Conservation (phyloP, 1,284 basidiomycete species). For the Farysia itapuensis region DNA sequence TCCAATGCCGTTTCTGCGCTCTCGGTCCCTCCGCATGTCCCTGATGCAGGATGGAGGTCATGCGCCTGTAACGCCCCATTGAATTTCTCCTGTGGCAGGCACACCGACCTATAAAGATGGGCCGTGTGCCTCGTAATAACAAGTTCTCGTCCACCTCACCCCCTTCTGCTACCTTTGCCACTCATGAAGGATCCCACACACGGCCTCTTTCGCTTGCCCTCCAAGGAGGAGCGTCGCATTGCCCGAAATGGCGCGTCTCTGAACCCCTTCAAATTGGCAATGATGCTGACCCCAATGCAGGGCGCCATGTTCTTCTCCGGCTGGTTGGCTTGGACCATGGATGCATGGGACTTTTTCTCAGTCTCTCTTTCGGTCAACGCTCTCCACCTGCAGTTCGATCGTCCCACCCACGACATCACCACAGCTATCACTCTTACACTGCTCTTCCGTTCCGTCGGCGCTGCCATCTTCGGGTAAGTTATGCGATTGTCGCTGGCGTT, state of each 20-base stretch:
- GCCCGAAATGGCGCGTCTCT: conserved; percentile 47
- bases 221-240: conserved; percentile 45
- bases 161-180: too few species aligned
- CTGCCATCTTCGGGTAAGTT: conserved; percentile 70
- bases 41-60: too few species aligned
- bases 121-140: too few species aligned
- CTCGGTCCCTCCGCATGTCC: too few species aligned
- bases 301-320: conserved; percentile 48
- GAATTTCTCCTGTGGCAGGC: too few species aligned
- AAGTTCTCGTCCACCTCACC: too few species aligned
- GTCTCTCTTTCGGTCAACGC: conserved; percentile 47
- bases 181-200: conserved; percentile 53
- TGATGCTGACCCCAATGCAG: conserved; percentile 46
- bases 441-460: conserved; percentile 83
- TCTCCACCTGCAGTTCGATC: conserved; percentile 21
- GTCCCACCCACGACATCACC: conserved; percentile 30
- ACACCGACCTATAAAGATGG: too few species aligned
- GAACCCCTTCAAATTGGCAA: conserved; percentile 51
- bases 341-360: conserved; percentile 57
- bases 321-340: conserved; percentile 53
- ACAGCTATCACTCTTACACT: conserved; percentile 85
- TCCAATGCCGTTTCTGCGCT: too few species aligned
- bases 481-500: too few species aligned
- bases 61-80: too few species aligned
- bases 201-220: conserved; percentile 53